Conservation (phyloP, 768 basidiomycete genomes). For the Candolleomyces eurysporus region DNA sequence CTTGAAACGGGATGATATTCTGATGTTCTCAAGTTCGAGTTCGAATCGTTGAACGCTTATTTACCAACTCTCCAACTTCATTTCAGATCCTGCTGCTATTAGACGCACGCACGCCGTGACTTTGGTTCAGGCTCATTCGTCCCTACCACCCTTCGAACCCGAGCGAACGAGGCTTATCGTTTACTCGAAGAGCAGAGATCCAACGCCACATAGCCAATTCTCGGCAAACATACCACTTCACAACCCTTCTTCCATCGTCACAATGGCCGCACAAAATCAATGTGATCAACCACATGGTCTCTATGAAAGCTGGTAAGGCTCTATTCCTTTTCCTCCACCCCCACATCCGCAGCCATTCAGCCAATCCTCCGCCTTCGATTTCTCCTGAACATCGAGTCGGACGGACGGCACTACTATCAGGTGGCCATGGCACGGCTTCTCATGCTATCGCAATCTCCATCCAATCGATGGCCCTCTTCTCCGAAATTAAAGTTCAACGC, state of each 20-base stretch:
- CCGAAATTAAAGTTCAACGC: slow-evolving; percentile 9
- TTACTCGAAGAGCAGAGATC: not conserved
- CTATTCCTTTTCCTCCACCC: not conserved
- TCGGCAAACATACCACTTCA: not conserved
- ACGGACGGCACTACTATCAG: slow-evolving; percentile 3
- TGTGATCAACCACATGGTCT: slow-evolving; percentile 15
- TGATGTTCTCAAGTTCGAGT: slow-evolving; percentile 1
- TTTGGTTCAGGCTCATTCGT: not conserved
- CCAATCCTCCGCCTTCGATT: slow-evolving; percentile 4
- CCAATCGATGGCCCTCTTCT: slow-evolving; percentile 3
- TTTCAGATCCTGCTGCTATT: not conserved
- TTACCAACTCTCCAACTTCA: not conserved
- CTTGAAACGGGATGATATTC: not conserved
- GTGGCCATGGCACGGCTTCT: not conserved
- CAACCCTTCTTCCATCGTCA: not conserved
- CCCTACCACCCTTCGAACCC: not conserved
- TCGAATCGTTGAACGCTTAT: not conserved
- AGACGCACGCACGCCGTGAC: not conserved
- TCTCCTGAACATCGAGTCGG: not conserved
- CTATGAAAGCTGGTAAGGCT: slow-evolving; percentile 15
- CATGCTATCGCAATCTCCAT: slow-evolving; percentile 4
- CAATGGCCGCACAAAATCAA: slow-evolving; percentile 8
- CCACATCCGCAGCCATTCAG: not conserved
- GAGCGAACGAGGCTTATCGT: not conserved
- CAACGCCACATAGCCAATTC: not conserved